Evolutionary conservation across 169 alveolate species (phyloP).

Genomic region (Blepharisma undulans): DNA sequence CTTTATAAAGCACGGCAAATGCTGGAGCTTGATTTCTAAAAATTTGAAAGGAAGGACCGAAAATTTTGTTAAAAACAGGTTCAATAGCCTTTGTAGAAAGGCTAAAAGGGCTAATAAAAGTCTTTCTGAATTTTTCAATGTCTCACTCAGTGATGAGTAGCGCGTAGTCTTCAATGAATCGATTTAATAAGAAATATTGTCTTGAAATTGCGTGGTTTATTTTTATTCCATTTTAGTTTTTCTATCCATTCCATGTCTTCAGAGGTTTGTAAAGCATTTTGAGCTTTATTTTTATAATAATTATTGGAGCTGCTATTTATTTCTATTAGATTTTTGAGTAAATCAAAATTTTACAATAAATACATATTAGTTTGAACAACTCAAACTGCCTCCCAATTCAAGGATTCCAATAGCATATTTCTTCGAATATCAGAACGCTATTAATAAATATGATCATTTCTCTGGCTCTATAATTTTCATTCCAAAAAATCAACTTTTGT

Average conservation of each 20-base stretch:
- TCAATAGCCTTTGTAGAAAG: conserved; percentile 15
- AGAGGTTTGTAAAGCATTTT: background rate
- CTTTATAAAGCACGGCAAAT: background rate
- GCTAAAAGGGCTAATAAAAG: background rate
- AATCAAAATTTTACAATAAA: too few relatives aligned
- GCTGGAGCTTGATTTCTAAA: conserved; percentile 18
- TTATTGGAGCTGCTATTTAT: background rate
- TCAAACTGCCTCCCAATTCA: too few relatives aligned
- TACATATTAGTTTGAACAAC: too few relatives aligned
- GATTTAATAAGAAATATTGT: background rate
- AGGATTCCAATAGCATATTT: too few relatives aligned
- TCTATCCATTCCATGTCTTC: background rate
- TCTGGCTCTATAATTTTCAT: too few relatives aligned
- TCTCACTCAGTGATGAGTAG: background rate
- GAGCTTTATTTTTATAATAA: background rate
- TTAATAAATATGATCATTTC: too few relatives aligned
- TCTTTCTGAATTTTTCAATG: background rate
- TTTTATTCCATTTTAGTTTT: background rate
- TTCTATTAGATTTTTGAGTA: too few relatives aligned
- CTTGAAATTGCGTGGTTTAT: background rate
- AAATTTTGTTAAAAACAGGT: conserved; percentile 7
- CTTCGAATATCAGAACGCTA: too few relatives aligned
- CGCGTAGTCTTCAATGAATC: background rate
- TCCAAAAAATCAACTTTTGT: too few relatives aligned
- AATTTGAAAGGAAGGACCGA: conserved; percentile 27